phyloP scores from a whole-genome alignment of 2,329 filamentous ascomycete genomes.

The Phialophora verrucosa region DNA sequence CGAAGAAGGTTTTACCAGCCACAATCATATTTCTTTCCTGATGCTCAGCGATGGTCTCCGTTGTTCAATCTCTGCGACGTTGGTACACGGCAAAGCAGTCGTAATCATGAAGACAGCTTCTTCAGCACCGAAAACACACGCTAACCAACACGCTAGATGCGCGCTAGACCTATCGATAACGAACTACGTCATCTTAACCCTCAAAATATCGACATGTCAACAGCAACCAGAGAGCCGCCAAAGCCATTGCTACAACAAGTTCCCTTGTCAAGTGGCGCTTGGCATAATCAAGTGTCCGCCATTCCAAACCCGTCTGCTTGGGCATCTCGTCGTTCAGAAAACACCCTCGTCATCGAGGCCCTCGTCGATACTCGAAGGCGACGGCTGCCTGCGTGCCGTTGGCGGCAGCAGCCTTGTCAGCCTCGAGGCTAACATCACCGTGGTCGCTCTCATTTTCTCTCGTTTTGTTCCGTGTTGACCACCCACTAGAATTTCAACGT shows the following conservation, averaged over 20 bases:
- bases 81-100: neutral
- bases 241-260: neutral
- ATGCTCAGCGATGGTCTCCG: neutral
- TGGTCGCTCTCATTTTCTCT: neutral
- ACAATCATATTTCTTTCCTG: neutral
- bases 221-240: neutral
- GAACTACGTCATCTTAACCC: neutral
- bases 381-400: neutral
- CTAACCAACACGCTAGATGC: constrained; percentile 4
- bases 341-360: neutral
- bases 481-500: neutral
- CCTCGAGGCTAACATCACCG: neutral
- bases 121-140: neutral
- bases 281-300: neutral
- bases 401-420: neutral
- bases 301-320: neutral
- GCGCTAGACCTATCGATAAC: constrained; percentile 7
- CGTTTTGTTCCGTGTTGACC: neutral
- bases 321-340: neutral
- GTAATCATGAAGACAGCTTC: neutral
- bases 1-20: neutral
- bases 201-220: constrained; percentile 2
- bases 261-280: neutral
- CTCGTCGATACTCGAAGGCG: neutral
- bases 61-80: neutral